Conservation (phyloP, 2,329 filamentous ascomycete genomes). For the Alternaria gaisen region DNA sequence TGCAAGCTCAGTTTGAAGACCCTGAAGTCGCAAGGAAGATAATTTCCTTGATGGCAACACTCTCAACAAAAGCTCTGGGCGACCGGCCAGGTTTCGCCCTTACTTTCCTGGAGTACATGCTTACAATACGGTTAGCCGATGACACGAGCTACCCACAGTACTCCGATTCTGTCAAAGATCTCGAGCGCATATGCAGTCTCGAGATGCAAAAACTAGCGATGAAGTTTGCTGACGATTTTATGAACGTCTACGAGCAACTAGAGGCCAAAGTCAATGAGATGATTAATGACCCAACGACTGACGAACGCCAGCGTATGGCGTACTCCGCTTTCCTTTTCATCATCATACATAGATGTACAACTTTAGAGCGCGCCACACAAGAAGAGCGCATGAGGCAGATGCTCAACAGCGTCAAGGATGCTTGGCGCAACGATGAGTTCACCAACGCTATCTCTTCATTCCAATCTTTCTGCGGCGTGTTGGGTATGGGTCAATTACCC, state of each 20-base stretch:
- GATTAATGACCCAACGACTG: constrained; percentile 73
- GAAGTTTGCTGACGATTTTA: constrained; percentile 89
- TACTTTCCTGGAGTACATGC: constrained; percentile 88
- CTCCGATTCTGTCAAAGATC: constrained; percentile 87
- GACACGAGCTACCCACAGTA: constrained; percentile 76
- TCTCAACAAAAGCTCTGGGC: constrained; percentile 82
- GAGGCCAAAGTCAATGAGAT: constrained; percentile 84
- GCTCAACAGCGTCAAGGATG: constrained; percentile 79
- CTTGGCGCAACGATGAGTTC: constrained; percentile 79
- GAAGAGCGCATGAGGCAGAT: constrained; percentile 78
- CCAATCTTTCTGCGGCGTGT: constrained; percentile 77
- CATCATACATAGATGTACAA: constrained; percentile 85
- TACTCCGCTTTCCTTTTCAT: constrained; percentile 93
- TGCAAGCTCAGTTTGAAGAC: constrained; percentile 79
- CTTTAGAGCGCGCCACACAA: constrained; percentile 75
- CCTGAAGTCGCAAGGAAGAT: constrained; percentile 84
- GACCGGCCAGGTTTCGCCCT: constrained; percentile 83
- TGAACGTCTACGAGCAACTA: constrained; percentile 87
- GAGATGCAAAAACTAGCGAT: constrained; percentile 89
- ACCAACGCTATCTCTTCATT: constrained; percentile 77
- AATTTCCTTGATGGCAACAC: constrained; percentile 82
- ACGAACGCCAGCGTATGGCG: constrained; percentile 84
- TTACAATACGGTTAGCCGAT: constrained; percentile 81
- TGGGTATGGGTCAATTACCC: constrained; percentile 82
- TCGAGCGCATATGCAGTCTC: constrained; percentile 83